phyloP scores from a whole-genome alignment of 371 early-diverging fungal species.

The Capniomyces stellatus region DNA sequence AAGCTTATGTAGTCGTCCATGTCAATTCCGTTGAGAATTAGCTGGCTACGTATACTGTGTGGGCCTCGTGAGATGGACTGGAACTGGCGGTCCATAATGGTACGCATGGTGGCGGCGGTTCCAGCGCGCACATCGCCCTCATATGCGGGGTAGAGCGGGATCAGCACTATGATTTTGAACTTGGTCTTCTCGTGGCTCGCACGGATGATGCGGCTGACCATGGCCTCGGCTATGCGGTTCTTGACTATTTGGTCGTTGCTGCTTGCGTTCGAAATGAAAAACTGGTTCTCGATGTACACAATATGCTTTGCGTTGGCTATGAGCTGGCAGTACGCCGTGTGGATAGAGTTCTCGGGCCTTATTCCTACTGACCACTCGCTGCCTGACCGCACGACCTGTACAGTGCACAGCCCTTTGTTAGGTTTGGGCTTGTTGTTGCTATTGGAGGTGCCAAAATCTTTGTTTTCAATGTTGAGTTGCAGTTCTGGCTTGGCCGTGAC shows the following conservation, averaged over 20 bases:
- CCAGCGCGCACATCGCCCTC: slow-evolving; percentile 58
- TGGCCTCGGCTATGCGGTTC: slow-evolving; percentile 55
- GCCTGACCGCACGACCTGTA: slow-evolving; percentile 50
- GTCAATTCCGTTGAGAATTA: slow-evolving; percentile 44
- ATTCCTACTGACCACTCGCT: slow-evolving; percentile 49
- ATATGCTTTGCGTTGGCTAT: slow-evolving; percentile 63
- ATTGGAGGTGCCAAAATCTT: slow-evolving; percentile 10
- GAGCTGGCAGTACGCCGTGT: slow-evolving; percentile 57
- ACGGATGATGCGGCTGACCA: slow-evolving; percentile 58
- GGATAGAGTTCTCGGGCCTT: slow-evolving; percentile 55
- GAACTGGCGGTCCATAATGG: slow-evolving; percentile 74
- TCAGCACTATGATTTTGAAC: slow-evolving; percentile 72
- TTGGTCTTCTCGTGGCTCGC: slow-evolving; percentile 49
- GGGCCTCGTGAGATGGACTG: slow-evolving; percentile 63
- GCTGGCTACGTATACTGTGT: slow-evolving; percentile 41
- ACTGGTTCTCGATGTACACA: slow-evolving; percentile 93
- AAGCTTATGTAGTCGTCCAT: slow-evolving; percentile 54
- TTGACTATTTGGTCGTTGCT: slow-evolving; percentile 43
- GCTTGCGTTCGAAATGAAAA: slow-evolving; percentile 58
- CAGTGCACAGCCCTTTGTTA: slow-evolving; percentile 37
- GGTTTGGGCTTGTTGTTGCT: neutral
- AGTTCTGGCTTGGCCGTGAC: slow-evolving; percentile 4
- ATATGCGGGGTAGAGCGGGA: slow-evolving; percentile 88
- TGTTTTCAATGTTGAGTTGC: slow-evolving; percentile 9
- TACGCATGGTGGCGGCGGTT: slow-evolving; percentile 57